Conservation (phyloP, 2,329 filamentous ascomycete species). For the Lecanosticta acicola region DNA sequence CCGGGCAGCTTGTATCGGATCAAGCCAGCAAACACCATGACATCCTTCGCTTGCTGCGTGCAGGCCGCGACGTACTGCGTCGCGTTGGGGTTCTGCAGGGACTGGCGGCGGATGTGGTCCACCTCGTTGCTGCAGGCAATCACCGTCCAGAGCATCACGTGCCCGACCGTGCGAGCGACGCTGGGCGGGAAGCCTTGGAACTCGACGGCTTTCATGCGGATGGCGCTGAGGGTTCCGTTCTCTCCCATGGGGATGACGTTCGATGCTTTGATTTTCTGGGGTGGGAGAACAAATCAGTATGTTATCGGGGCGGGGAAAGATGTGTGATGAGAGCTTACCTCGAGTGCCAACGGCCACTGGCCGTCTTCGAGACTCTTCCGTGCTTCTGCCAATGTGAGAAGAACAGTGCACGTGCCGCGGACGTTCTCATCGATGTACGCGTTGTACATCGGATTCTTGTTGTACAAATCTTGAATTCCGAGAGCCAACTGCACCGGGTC, state of each 20-base stretch:
- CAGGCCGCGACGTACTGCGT: constrained; percentile 61
- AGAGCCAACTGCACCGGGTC: constrained; percentile 59
- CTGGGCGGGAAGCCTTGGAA: constrained; percentile 74
- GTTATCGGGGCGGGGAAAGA: not conserved
- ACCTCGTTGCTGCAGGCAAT: constrained; percentile 76
- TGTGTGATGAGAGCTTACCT: constrained; percentile 51
- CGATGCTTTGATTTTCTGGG: constrained; percentile 58
- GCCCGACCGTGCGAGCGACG: constrained; percentile 82
- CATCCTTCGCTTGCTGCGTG: constrained; percentile 75
- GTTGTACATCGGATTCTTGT: constrained; percentile 55
- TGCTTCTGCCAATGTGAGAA: constrained; percentile 57
- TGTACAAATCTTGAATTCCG: constrained; percentile 60
- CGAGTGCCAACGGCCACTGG: constrained; percentile 57
- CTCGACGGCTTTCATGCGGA: constrained; percentile 72
- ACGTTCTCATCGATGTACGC: constrained; percentile 54
- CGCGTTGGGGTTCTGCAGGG: constrained; percentile 58
- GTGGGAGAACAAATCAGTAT: constrained; percentile 6
- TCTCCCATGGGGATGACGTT: constrained; percentile 76
- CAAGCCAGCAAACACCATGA: constrained; percentile 91
- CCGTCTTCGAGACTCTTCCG: constrained; percentile 55
- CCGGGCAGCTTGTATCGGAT: constrained; percentile 85
- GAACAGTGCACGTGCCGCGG: constrained; percentile 53
- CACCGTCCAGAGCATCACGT: constrained; percentile 90
- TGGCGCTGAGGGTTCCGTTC: constrained; percentile 66
- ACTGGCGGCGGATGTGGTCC: constrained; percentile 61